These are phyloP conservation scores for Botryotinia narcissicola DNA, from an alignment of 2,329 filamentous ascomycete species.

Conservation along the genomic window DNA sequence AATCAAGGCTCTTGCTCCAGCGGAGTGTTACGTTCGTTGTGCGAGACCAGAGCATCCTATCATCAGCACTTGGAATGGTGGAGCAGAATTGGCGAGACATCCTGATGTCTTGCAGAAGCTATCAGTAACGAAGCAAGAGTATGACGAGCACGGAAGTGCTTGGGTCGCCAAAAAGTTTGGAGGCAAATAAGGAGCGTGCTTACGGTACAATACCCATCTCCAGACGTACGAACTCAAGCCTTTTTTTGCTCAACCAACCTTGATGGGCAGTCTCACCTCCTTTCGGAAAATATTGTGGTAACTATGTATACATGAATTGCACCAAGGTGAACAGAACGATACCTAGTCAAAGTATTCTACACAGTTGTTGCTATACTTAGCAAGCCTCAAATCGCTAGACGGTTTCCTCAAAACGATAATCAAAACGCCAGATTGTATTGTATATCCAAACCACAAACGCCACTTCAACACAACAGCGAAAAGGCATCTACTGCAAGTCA, in stretches of 20 bases:
- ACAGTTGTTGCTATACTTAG: neutral
- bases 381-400: neutral
- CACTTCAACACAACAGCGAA: neutral
- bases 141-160: constrained; percentile 76
- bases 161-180: constrained; percentile 75
- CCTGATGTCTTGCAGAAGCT: constrained; percentile 61
- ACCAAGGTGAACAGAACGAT: neutral
- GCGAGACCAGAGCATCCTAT: constrained; percentile 70
- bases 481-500: neutral
- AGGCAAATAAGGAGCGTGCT: constrained; percentile 32
- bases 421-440: neutral
- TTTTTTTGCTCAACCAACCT: neutral
- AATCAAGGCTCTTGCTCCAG: constrained; percentile 66
- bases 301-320: neutral
- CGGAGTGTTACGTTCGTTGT: constrained; percentile 76
- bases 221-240: neutral
- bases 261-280: neutral
- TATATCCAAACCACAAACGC: neutral
- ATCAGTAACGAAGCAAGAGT: constrained; percentile 83
- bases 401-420: neutral
- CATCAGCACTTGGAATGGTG: constrained; percentile 80
- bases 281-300: neutral
- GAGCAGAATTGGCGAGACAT: constrained; percentile 71
- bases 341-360: neutral
- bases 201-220: neutral